These are phyloP conservation scores for Aurantiochytrium sp. DNA, from an alignment of 108 stramenopile species.

Conservation along the genomic window DNA sequence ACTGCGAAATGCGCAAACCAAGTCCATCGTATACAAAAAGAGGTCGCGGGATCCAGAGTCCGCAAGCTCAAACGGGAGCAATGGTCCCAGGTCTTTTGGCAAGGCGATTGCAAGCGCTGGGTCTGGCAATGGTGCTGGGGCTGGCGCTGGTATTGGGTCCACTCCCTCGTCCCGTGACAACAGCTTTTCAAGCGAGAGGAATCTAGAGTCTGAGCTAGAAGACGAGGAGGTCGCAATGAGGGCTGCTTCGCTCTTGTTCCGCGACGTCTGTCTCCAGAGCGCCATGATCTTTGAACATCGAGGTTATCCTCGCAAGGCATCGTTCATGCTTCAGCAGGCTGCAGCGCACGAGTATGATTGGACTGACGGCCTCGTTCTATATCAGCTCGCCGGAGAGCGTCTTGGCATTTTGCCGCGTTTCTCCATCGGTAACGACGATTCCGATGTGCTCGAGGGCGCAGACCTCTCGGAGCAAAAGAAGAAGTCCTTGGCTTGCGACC, in stretches of 20 bases:
- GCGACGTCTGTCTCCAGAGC: neutral
- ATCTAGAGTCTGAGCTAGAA: neutral
- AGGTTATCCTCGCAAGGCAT: neutral
- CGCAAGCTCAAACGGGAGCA: neutral
- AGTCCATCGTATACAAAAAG: neutral
- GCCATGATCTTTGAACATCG: neutral
- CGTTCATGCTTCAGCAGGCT: neutral
- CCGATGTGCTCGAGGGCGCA: neutral
- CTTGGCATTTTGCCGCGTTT: neutral
- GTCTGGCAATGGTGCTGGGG: too few species aligned
- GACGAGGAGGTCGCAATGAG: neutral
- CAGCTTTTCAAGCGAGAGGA: neutral
- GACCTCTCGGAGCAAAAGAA: neutral
- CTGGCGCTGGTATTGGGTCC: too few species aligned
- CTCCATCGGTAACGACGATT: neutral
- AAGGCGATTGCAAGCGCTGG: too few species aligned
- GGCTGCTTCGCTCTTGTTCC: neutral
- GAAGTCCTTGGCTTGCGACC: neutral
- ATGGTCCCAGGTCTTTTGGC: too few species aligned
- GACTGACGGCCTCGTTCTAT: neutral
- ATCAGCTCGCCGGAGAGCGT: neutral
- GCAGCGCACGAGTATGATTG: neutral
- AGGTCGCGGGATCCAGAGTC: neutral
- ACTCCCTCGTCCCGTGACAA: too few species aligned
- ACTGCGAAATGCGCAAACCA: neutral